A percentile compares a stretch with the other conserved stretches of the same genome.
phyloP scores from a whole-genome alignment of 441 rosid species.

The Flueggea neowawraea region DNA sequence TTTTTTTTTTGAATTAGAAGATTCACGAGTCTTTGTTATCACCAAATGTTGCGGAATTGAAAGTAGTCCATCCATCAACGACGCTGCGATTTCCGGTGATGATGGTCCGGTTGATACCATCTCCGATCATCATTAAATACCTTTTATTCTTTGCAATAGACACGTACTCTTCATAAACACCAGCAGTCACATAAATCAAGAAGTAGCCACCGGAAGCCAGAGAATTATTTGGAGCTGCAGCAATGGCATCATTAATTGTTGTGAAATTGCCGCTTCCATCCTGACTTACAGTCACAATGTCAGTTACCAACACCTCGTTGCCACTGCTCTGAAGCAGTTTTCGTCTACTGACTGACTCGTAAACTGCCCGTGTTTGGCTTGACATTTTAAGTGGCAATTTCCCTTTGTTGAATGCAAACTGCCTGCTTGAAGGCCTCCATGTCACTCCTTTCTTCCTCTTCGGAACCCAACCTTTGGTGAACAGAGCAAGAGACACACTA shows the following conservation, averaged over 20 bases:
- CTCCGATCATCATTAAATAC: constrained; percentile 84
- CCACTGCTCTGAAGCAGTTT: constrained; percentile 30
- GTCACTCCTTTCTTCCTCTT: constrained; percentile 19
- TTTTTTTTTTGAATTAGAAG: too few species aligned
- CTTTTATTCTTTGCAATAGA: constrained; percentile 61
- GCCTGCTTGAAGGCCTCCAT: constrained; percentile 27
- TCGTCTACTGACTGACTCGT: constrained; percentile 49
- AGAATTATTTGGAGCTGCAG: constrained; percentile 72
- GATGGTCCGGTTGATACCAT: constrained; percentile 79
- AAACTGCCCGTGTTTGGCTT: constrained; percentile 33
- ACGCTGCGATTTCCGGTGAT: constrained; percentile 85
- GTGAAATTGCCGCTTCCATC: constrained; percentile 74
- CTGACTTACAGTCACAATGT: constrained; percentile 60
- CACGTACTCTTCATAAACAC: constrained; percentile 78
- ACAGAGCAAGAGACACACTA: constrained; percentile 73
- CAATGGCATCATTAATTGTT: constrained; percentile 63
- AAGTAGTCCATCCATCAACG: constrained; percentile 88
- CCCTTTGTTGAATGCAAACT: constrained; percentile 36
- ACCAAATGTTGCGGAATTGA: constrained; percentile 89
- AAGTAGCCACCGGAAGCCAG: constrained; percentile 56
- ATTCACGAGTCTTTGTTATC: too few species aligned
- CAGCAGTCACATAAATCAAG: constrained; percentile 64
- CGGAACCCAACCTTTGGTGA: constrained; percentile 67
- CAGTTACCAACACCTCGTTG: constrained; percentile 34
- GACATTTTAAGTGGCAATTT: constrained; percentile 60